Evolutionary conservation across 768 basidiomycete species (phyloP).

Genomic region (Pleurotus tuoliensis): DNA sequence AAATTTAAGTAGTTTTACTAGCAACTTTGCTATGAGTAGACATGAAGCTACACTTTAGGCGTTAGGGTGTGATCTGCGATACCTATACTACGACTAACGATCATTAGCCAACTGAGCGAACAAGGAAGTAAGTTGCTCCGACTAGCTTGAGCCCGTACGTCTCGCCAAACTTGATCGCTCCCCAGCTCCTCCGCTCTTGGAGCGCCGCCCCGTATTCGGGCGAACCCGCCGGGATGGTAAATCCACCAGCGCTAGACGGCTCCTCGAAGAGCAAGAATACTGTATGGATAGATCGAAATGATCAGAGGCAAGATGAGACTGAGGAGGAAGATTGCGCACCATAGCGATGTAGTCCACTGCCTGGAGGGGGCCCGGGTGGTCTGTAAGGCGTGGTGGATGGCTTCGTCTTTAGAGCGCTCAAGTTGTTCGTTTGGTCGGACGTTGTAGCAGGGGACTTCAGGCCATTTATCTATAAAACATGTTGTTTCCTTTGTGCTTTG

Average conservation of each 20-base stretch:
- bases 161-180: constrained; percentile 48
- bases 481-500: no score
- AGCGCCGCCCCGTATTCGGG: constrained; percentile 41
- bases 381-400: constrained; percentile 51
- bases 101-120: constrained; percentile 23
- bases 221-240: constrained; percentile 39
- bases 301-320: background rate
- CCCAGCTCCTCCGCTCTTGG: constrained; percentile 50
- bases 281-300: constrained; percentile 7
- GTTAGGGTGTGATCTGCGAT: no score
- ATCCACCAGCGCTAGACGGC: constrained; percentile 29
- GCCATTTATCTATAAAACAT: constrained; percentile 28
- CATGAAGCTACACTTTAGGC: no score
- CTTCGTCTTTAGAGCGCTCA: constrained; percentile 37
- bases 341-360: constrained; percentile 55
- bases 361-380: constrained; percentile 52
- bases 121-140: constrained; percentile 55
- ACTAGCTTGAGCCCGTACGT: constrained; percentile 50
- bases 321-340: constrained; percentile 28
- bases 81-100: constrained; percentile 18
- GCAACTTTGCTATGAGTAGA: no score
- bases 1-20: no score
- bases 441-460: constrained; percentile 25
- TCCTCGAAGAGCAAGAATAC: constrained; percentile 63
- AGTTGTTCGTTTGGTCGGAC: constrained; percentile 23